Evolutionary conservation across 345 rosid genomes (phyloP).

Genomic region (Lumnitzera racemosa): DNA sequence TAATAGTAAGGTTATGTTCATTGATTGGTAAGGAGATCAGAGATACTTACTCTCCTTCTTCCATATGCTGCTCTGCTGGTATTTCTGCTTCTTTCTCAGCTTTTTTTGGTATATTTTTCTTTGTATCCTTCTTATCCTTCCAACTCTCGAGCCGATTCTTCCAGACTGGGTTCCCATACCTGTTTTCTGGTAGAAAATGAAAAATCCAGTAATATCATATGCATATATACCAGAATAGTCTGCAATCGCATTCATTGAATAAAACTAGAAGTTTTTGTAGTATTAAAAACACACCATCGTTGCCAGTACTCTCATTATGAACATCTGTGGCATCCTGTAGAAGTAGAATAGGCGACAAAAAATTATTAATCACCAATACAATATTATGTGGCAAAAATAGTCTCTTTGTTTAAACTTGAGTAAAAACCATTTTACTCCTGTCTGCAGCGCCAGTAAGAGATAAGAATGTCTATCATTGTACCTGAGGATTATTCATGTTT

Average conservation of each 20-base stretch:
- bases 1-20: background rate
- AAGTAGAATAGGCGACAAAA: background rate
- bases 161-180: conserved; percentile 6
- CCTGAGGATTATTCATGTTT: conserved; percentile 6
- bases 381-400: background rate
- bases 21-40: background rate
- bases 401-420: too few relatives aligned
- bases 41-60: conserved; percentile 4
- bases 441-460: background rate
- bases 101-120: conserved; percentile 1
- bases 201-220: background rate
- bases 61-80: conserved; percentile 1
- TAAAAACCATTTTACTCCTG: too few relatives aligned
- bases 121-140: conserved; percentile 9
- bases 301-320: background rate
- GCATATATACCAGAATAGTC: background rate
- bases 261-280: too few relatives aligned
- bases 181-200: background rate
- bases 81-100: background rate
- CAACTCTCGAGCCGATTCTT: conserved; percentile 9
- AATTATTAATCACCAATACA: background rate
- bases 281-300: too few relatives aligned
- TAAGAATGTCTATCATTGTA: background rate
- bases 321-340: conserved; percentile 1
- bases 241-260: too few relatives aligned